A percentile compares a stretch with the other conserved stretches of the same genome.
phyloP scores from a whole-genome alignment of 2,329 filamentous ascomycete genomes.

The Zymoseptoria passerinii region DNA sequence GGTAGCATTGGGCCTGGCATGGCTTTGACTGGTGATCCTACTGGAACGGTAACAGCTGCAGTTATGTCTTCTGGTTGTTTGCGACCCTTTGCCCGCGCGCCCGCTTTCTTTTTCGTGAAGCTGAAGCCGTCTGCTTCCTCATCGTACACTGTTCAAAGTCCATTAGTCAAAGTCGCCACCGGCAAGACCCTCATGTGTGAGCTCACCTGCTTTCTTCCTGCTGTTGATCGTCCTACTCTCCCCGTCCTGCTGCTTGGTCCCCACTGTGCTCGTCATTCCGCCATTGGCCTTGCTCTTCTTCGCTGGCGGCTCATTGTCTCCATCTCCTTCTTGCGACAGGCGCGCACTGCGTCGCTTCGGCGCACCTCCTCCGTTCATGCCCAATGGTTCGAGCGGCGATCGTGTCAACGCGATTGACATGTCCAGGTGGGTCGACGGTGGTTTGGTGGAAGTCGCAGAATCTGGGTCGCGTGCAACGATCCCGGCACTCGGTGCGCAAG shows the following conservation, averaged over 20 bases:
- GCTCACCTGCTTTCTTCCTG: conserved; percentile 29
- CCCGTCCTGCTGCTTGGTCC: conserved; percentile 27
- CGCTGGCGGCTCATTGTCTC: conserved; percentile 35
- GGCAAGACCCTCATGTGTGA: neutral
- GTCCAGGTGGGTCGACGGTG: conserved; percentile 1
- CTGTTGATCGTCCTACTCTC: conserved; percentile 28
- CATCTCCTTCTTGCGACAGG: conserved; percentile 34
- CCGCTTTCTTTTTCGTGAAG: conserved; percentile 35
- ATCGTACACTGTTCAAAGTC: conserved; percentile 26
- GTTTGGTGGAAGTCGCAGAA: neutral
- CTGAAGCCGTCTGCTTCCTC: conserved; percentile 43
- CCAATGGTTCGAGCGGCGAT: conserved; percentile 39
- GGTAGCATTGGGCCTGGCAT: conserved; percentile 9
- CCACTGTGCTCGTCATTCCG: conserved; percentile 28
- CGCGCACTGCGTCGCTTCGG: conserved; percentile 41
- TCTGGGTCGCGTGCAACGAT: neutral
- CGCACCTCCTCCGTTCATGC: conserved; percentile 41
- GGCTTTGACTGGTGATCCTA: conserved; percentile 2
- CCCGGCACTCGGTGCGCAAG: neutral
- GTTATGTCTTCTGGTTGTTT: conserved; percentile 5
- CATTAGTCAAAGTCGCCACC: conserved; percentile 3
- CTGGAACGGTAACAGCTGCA: conserved; percentile 2
- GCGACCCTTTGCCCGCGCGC: conserved; percentile 1
- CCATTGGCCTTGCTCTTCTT: conserved; percentile 37
- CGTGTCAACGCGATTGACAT: conserved; percentile 33